These are phyloP conservation scores for Trichoderma atroviride DNA, from an alignment of 2,329 filamentous ascomycete species.

Conservation along the genomic window DNA sequence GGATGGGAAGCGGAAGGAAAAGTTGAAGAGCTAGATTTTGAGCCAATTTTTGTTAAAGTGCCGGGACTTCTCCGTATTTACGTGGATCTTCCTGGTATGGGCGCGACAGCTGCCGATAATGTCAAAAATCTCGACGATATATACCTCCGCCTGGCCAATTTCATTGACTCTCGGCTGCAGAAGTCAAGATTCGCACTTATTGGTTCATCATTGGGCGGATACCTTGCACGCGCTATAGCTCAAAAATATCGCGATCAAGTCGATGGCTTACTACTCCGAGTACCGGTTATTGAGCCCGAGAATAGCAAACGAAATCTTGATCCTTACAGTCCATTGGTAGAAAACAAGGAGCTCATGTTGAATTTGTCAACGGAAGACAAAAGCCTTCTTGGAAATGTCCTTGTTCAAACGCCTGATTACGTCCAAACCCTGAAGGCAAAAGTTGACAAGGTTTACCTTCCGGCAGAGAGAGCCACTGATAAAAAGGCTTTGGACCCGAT, in stretches of 20 bases:
- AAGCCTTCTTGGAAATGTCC: constrained; percentile 21
- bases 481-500: constrained; percentile 8
- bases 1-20: constrained; percentile 24
- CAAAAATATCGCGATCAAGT: constrained; percentile 22
- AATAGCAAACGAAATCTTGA: constrained; percentile 25
- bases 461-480: constrained; percentile 10
- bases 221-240: constrained; percentile 27
- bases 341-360: constrained; percentile 19
- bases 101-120: constrained; percentile 19
- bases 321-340: constrained; percentile 16
- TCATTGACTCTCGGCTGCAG: constrained; percentile 22
- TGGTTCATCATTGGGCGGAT: constrained; percentile 27
- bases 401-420: constrained; percentile 25
- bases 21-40: constrained; percentile 26
- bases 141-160: constrained; percentile 10
- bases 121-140: constrained; percentile 23
- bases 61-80: constrained; percentile 26
- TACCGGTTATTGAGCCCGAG: constrained; percentile 27
- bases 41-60: constrained; percentile 26
- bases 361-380: constrained; percentile 13
- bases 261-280: constrained; percentile 26
- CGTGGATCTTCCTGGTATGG: constrained; percentile 28
- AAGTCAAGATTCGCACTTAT: constrained; percentile 20
- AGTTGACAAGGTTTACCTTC: constrained; percentile 4
- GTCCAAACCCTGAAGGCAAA: constrained; percentile 20